phyloP scores from a whole-genome alignment of 2,329 filamentous ascomycete species.

The Leptosphaerulina australis region DNA sequence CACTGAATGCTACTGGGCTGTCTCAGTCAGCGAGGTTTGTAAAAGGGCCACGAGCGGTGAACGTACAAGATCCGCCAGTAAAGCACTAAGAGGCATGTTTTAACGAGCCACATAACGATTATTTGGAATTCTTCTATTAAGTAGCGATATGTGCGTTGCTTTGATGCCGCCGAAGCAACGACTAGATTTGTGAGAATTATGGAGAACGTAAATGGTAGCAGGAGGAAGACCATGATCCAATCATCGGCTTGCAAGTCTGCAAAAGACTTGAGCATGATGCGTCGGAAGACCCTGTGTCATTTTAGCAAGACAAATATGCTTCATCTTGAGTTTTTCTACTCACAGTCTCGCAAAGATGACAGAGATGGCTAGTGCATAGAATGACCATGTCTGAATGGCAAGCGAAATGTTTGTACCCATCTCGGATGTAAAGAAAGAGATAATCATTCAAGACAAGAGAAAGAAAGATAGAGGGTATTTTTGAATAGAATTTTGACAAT shows the following conservation, averaged over 20 bases:
- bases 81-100: conserved; percentile 36
- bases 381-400: conserved; percentile 32
- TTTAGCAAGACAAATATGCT: no score
- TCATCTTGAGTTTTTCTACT: no score
- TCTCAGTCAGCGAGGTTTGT: conserved; percentile 1
- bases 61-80: conserved; percentile 41
- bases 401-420: conserved; percentile 21
- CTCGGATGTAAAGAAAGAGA: not conserved
- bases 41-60: not conserved
- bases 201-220: conserved; percentile 31
- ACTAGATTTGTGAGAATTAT: conserved; percentile 26
- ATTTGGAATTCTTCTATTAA: conserved; percentile 37
- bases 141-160: conserved; percentile 27
- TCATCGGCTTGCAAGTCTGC: conserved; percentile 36
- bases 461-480: not conserved
- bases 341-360: conserved; percentile 32
- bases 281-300: conserved; percentile 30
- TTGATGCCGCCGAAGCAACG: not conserved
- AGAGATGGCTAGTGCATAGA: conserved; percentile 31
- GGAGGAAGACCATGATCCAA: conserved; percentile 35
- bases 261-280: conserved; percentile 30
- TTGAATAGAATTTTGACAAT: not conserved
- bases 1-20: conserved; percentile 22
- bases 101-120: conserved; percentile 35
- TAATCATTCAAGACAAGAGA: not conserved